phyloP scores from a whole-genome alignment of 176 grass and related monocot genomes.

The maize (Zea mays) region Zm-B73-REFERENCE-NAM-5.0 NC_050100.1:25928501-25929000 shows the following conservation, averaged over 20 bases:
- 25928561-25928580: neutral
- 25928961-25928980: neutral
- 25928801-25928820: neutral
- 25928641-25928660: neutral
- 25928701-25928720: constrained; percentile 8
- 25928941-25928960: neutral
- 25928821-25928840: neutral
- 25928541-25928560: neutral
- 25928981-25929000: neutral
- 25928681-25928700: neutral
- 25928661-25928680: constrained; percentile 4
- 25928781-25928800: neutral
- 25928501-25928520: neutral
- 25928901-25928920: neutral
- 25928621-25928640: constrained; percentile 7
- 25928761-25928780: neutral
- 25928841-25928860: neutral
- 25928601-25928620: neutral
- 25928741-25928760: constrained; percentile 6
- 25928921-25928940: constrained; percentile 7
- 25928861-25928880: neutral
- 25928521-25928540: neutral
- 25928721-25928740: neutral
- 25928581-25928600: neutral
- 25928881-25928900: neutral